phyloP scores from a whole-genome alignment of 2,329 filamentous ascomycete genomes.

The Diaporthe sp. region DNA sequence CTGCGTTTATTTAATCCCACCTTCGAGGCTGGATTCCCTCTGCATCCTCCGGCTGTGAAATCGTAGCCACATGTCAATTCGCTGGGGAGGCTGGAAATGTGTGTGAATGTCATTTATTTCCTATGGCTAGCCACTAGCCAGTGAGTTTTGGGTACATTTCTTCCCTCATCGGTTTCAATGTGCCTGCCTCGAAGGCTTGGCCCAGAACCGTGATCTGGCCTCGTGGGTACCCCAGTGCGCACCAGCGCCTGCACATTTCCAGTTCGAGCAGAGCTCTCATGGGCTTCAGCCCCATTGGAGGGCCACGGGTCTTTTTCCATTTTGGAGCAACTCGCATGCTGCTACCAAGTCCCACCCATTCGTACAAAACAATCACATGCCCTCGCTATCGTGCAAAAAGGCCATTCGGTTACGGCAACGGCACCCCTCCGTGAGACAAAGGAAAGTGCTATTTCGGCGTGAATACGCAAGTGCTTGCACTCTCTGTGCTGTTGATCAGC shows the following conservation, averaged over 20 bases:
- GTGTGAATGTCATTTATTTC: neutral
- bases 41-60: neutral
- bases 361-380: neutral
- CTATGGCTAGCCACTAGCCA: neutral
- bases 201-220: neutral
- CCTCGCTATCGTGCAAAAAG: constrained; percentile 13
- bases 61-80: neutral
- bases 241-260: neutral
- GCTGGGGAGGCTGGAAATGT: neutral
- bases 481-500: neutral
- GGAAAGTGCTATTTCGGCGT: neutral
- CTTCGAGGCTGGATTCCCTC: constrained; percentile 10
- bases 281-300: neutral
- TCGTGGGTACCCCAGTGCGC: neutral
- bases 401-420: neutral
- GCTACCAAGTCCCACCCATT: neutral
- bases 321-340: neutral
- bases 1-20: constrained; percentile 5
- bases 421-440: neutral
- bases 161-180: neutral
- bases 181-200: neutral
- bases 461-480: neutral
- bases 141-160: neutral
- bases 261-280: neutral
- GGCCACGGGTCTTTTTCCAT: neutral